A percentile compares a stretch with the other conserved stretches of the same genome.
Evolutionary conservation across 202 grass and related monocot species (phyloP).

Genomic region (Panicum virgatum): DNA sequence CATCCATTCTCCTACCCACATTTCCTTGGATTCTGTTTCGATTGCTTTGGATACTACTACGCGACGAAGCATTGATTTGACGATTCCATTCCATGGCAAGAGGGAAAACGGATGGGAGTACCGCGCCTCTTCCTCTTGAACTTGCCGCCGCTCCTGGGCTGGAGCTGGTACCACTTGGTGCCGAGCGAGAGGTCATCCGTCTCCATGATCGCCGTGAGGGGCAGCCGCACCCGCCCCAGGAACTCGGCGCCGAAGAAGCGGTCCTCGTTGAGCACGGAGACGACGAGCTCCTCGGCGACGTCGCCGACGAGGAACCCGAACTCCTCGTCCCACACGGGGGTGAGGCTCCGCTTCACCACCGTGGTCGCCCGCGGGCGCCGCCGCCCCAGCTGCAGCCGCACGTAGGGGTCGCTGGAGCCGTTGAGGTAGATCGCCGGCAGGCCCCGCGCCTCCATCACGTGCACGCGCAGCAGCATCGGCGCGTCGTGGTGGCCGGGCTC

Average conservation of each 20-base stretch:
- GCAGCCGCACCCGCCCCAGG: slow-evolving; percentile 53
- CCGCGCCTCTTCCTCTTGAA: slow-evolving; percentile 60
- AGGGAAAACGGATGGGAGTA: slow-evolving; percentile 18
- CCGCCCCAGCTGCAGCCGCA: slow-evolving; percentile 63
- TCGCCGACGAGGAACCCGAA: slow-evolving; percentile 66
- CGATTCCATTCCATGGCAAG: not conserved
- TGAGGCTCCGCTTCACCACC: slow-evolving; percentile 61
- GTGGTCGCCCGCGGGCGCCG: slow-evolving; percentile 50
- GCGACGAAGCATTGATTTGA: not conserved
- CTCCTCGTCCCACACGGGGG: slow-evolving; percentile 66
- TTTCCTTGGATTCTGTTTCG: not conserved
- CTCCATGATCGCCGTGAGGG: slow-evolving; percentile 50
- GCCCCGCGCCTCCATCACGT: slow-evolving; percentile 71
- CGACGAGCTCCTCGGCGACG: slow-evolving; percentile 54
- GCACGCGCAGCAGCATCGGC: slow-evolving; percentile 65
- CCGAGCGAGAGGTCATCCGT: slow-evolving; percentile 57
- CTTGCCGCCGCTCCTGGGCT: slow-evolving; percentile 55
- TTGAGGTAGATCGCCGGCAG: slow-evolving; percentile 50
- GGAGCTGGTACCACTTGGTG: slow-evolving; percentile 60
- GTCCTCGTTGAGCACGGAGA: slow-evolving; percentile 66
- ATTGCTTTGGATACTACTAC: not conserved
- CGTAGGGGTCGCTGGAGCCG: slow-evolving; percentile 67
- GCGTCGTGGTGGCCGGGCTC: slow-evolving; percentile 35
- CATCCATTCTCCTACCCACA: slow-evolving; percentile 15
- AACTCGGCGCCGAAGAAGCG: slow-evolving; percentile 56